phyloP scores from a whole-genome alignment of 83 land plant genomes.

The Diphasiastrum complanatum region DNA sequence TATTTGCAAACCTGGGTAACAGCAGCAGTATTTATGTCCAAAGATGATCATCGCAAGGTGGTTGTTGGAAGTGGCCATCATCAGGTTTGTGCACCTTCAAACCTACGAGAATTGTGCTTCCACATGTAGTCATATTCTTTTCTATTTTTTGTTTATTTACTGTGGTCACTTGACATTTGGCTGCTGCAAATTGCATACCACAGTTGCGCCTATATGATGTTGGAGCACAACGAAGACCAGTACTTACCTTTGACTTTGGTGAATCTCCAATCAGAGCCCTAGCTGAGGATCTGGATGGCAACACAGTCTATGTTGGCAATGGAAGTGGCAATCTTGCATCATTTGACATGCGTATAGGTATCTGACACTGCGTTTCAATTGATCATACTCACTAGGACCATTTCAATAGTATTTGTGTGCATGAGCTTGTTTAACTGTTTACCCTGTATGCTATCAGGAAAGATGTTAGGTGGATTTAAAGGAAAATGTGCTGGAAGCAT shows the following conservation, averaged over 20 bases:
- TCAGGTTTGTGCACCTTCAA: constrained; percentile 22
- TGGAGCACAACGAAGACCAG: constrained; percentile 75
- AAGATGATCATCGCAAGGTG: constrained; percentile 27
- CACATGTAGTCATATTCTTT: neutral
- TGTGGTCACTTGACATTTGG: neutral
- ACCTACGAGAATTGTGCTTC: neutral
- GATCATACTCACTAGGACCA: neutral
- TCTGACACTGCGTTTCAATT: neutral
- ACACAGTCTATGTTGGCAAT: constrained; percentile 70
- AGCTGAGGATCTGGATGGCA: constrained; percentile 68
- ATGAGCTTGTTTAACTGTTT: neutral
- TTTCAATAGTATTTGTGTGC: neutral
- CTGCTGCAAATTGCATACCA: neutral
- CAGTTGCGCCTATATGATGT: constrained; percentile 89
- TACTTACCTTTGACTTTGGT: constrained; percentile 57
- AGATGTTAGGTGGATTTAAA: constrained; percentile 62
- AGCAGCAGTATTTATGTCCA: constrained; percentile 29
- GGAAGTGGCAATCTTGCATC: constrained; percentile 91
- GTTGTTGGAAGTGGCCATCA: constrained; percentile 40
- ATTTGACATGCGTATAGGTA: constrained; percentile 94
- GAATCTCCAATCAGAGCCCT: constrained; percentile 82
- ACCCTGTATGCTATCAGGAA: constrained; percentile 51
- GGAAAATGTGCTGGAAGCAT: constrained; percentile 91
- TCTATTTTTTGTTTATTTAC: neutral
- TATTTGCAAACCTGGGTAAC: constrained; percentile 32